Evolutionary conservation across 2,329 filamentous ascomycete species (phyloP).

Genomic region (Trichoderma sp.): DNA sequence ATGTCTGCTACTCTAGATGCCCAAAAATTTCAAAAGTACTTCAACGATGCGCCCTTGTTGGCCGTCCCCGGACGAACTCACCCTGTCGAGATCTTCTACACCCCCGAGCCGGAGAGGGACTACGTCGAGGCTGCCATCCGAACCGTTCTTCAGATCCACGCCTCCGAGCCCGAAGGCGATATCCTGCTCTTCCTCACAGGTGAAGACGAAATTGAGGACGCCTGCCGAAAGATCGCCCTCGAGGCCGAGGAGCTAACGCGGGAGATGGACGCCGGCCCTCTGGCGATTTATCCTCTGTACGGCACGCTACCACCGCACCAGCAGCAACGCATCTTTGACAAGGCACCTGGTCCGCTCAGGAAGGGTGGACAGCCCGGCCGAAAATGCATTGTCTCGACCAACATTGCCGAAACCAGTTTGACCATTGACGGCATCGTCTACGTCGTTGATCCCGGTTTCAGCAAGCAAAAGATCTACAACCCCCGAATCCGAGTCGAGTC

Average conservation of each 20-base stretch:
- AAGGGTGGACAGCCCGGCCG: conserved; percentile 82
- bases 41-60: conserved; percentile 88
- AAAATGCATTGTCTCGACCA: conserved; percentile 92
- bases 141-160: conserved; percentile 95
- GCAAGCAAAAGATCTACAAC: conserved; percentile 99
- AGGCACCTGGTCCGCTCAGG: conserved; percentile 70
- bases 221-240: conserved; percentile 83
- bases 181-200: conserved; percentile 93
- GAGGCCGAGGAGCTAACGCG: conserved; percentile 89
- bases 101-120: conserved; percentile 90
- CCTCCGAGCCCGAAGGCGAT: conserved; percentile 87
- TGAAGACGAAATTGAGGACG: conserved; percentile 98
- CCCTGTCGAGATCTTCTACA: conserved; percentile 98
- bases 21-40: conserved; percentile 97
- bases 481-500: conserved; percentile 95
- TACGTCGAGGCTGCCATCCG: conserved; percentile 94
- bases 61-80: conserved; percentile 93
- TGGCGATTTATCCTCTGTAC: conserved; percentile 91
- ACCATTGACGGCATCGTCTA: conserved; percentile 99
- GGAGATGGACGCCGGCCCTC: conserved; percentile 86
- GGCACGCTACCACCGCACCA: conserved; percentile 88
- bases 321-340: conserved; percentile 94
- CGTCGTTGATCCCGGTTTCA: conserved; percentile 98
- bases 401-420: conserved; percentile 95
- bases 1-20: conserved; percentile 98